Percentiles rank a stretch among this genome's conserved stretches.
These are phyloP conservation scores for Lipomyces oligophaga DNA, from an alignment of 805 yeast species.

Conservation along the genomic window DNA sequence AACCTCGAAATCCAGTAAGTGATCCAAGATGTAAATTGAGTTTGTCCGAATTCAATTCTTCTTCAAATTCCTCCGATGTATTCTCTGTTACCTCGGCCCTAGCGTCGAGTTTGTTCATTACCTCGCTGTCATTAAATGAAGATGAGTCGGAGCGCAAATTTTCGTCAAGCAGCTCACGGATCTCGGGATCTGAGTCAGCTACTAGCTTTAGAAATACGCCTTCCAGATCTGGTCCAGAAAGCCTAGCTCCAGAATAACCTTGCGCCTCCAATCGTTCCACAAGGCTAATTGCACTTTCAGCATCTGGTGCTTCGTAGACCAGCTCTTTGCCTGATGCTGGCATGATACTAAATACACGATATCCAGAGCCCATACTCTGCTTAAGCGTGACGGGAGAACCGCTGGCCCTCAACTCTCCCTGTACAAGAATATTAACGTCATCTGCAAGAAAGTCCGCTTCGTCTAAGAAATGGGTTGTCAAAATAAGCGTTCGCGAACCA, in stretches of 20 bases:
- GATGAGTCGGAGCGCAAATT: constrained; percentile 6
- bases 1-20: constrained; percentile 15
- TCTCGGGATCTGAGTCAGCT: constrained; percentile 24
- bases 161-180: constrained; percentile 10
- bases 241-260: constrained; percentile 11
- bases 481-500: constrained; percentile 33
- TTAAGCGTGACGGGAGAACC: constrained; percentile 37
- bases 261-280: constrained; percentile 6
- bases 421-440: constrained; percentile 35
- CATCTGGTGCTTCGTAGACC: constrained; percentile 13
- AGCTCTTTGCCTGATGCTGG: constrained; percentile 23
- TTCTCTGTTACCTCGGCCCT: no score
- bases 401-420: constrained; percentile 33
- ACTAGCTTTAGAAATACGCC: constrained; percentile 36
- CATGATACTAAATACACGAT: constrained; percentile 21
- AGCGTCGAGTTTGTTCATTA: background rate
- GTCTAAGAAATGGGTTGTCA: constrained; percentile 40
- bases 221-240: constrained; percentile 38
- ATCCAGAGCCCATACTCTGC: constrained; percentile 36
- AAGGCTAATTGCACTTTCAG: constrained; percentile 6
- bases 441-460: constrained; percentile 40
- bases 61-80: background rate
- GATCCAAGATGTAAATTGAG: constrained; percentile 8
- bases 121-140: no score
- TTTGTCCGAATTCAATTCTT: background rate